A percentile compares a stretch with the other conserved stretches of the same genome.
Conservation (phyloP, 257 asterid genomes). For the Linaria vulgaris region DNA sequence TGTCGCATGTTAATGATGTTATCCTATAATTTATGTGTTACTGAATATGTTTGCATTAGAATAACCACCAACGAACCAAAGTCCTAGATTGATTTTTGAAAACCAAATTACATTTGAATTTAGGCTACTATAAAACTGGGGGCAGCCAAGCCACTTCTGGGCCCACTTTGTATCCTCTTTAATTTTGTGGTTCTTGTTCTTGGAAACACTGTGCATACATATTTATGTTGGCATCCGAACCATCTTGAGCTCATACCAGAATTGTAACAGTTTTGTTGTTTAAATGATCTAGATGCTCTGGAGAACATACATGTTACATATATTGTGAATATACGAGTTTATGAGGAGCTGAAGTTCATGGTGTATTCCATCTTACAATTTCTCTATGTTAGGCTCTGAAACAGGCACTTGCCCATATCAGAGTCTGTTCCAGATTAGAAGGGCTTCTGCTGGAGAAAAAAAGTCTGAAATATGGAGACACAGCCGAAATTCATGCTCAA, state of each 20-base stretch:
- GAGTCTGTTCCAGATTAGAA: constrained; percentile 82
- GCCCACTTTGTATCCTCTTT: too few relatives aligned
- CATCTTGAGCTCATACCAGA: too few relatives aligned
- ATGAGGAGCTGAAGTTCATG: constrained; percentile 24
- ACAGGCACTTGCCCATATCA: constrained; percentile 80
- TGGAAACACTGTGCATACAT: too few relatives aligned
- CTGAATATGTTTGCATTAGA: too few relatives aligned
- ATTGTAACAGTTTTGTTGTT: background rate
- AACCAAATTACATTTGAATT: too few relatives aligned
- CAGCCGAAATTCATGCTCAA: constrained; percentile 78
- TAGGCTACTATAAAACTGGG: too few relatives aligned
- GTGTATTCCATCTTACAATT: constrained; percentile 27
- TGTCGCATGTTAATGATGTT: too few relatives aligned
- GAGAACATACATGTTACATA: constrained; percentile 5
- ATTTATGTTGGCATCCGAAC: background rate
- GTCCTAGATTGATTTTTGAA: too few relatives aligned
- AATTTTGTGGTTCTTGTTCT: too few relatives aligned
- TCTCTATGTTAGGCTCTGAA: constrained; percentile 58
- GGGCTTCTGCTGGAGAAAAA: constrained; percentile 81
- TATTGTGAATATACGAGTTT: background rate
- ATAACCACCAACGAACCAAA: too few relatives aligned
- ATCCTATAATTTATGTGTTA: too few relatives aligned
- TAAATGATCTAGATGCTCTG: constrained; percentile 16
- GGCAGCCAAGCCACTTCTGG: too few relatives aligned
- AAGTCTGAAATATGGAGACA: constrained; percentile 70